Percentiles rank a stretch among this genome's conserved stretches.
These are phyloP conservation scores for Aspergillus aculeatinus DNA, from an alignment of 2,329 filamentous ascomycete genomes.

Conservation along the genomic window DNA sequence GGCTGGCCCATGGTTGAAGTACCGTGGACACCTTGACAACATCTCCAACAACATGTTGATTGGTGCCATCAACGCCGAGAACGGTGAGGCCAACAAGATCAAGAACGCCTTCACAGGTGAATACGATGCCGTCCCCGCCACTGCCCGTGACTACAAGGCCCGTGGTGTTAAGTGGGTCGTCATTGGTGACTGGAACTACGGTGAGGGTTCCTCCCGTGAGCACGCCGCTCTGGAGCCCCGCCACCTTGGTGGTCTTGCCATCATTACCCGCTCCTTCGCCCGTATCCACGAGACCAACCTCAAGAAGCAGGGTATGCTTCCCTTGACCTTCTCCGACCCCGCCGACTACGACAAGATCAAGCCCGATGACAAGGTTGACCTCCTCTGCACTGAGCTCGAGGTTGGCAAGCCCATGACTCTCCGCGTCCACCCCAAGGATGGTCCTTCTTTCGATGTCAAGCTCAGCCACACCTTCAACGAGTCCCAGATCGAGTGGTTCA, in stretches of 20 bases:
- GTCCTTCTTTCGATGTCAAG: slow-evolving; percentile 74
- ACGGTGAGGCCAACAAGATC: slow-evolving; percentile 96
- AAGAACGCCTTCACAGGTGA: slow-evolving; percentile 84
- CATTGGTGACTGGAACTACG: slow-evolving; percentile 99
- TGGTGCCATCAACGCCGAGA: slow-evolving; percentile 92
- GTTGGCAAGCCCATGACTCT: slow-evolving; percentile 93
- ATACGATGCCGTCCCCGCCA: slow-evolving; percentile 84
- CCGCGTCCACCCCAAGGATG: slow-evolving; percentile 86
- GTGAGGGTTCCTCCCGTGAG: slow-evolving; percentile 95
- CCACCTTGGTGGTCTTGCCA: slow-evolving; percentile 93
- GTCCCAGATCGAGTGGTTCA: slow-evolving; percentile 98
- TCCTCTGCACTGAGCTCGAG: slow-evolving; percentile 82
- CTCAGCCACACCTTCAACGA: slow-evolving; percentile 98
- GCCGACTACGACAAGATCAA: slow-evolving; percentile 98
- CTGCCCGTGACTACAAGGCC: slow-evolving; percentile 97
- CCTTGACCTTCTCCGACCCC: slow-evolving; percentile 89
- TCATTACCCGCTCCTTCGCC: slow-evolving; percentile 92
- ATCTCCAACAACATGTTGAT: slow-evolving; percentile 99
- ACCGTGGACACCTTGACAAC: slow-evolving; percentile 98
- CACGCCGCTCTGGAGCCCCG: slow-evolving; percentile 97
- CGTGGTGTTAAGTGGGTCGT: slow-evolving; percentile 97
- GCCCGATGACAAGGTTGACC: slow-evolving; percentile 87
- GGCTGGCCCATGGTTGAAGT: slow-evolving; percentile 97
- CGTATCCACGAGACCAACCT: slow-evolving; percentile 99
- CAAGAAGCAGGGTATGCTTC: slow-evolving; percentile 99